phyloP scores from a whole-genome alignment of 305 asterid species.

The Plantago coronopus region DNA sequence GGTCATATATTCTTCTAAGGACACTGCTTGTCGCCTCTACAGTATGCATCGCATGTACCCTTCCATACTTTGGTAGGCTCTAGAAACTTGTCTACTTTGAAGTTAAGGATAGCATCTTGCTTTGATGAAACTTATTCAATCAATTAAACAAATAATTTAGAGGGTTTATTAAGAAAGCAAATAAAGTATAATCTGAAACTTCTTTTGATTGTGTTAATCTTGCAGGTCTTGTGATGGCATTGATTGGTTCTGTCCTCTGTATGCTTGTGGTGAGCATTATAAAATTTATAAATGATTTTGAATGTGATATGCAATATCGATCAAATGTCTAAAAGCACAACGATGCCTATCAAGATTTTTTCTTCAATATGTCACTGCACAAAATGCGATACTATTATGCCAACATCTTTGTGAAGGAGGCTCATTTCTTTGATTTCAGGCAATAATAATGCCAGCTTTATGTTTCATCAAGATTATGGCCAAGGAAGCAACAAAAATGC shows the following conservation, averaged over 20 bases:
- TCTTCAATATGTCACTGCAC: no score
- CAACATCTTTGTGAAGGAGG: no score
- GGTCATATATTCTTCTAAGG: slow-evolving; percentile 55
- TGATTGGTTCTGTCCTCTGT: slow-evolving; percentile 69
- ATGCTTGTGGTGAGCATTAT: slow-evolving; percentile 57
- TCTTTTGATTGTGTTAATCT: neutral
- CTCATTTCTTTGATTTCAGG: neutral
- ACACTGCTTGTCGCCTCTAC: slow-evolving; percentile 47
- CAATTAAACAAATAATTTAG: no score
- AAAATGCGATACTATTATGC: no score
- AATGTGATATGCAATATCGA: neutral
- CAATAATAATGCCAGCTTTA: slow-evolving; percentile 3
- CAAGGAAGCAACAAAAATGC: neutral
- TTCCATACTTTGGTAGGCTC: slow-evolving; percentile 70
- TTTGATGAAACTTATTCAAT: no score
- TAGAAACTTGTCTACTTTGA: neutral
- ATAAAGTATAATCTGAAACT: no score
- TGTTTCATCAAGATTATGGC: slow-evolving; percentile 11
- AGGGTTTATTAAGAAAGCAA: no score
- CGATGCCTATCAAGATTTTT: no score
- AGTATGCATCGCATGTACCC: slow-evolving; percentile 50
- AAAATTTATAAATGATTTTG: neutral
- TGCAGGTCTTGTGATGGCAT: slow-evolving; percentile 71
- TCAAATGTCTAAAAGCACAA: no score
- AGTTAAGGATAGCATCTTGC: neutral